Conservation (phyloP, 2,329 filamentous ascomycete species). For the Colletotrichum navitas region DNA sequence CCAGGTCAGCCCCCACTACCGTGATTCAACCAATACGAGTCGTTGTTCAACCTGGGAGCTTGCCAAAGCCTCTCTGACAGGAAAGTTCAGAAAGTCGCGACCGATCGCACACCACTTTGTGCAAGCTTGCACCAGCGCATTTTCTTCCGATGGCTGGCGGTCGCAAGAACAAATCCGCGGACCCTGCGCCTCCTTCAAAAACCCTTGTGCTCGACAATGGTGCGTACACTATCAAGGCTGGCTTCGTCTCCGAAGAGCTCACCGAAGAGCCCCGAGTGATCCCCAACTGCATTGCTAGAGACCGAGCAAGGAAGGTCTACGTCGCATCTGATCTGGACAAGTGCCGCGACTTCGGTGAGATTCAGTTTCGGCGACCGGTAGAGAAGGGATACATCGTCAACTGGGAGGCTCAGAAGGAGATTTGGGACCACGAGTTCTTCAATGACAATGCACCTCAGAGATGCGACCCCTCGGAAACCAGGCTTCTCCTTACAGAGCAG, state of each 20-base stretch:
- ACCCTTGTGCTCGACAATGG: slow-evolving; percentile 96
- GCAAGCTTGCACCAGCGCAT: slow-evolving; percentile 1
- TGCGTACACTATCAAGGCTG: slow-evolving; percentile 90
- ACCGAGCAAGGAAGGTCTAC: slow-evolving; percentile 82
- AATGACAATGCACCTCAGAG: slow-evolving; percentile 73
- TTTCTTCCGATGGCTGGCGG: slow-evolving; percentile 56
- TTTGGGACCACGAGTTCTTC: slow-evolving; percentile 93
- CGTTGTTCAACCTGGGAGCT: background rate
- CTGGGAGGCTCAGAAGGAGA: slow-evolving; percentile 95
- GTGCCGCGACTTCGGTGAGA: slow-evolving; percentile 90
- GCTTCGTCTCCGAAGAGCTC: slow-evolving; percentile 70
- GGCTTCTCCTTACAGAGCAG: slow-evolving; percentile 86
- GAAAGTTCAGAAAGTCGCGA: background rate
- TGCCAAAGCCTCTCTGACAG: background rate
- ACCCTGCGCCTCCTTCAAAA: slow-evolving; percentile 66
- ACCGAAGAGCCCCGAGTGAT: slow-evolving; percentile 75
- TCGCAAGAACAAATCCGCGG: slow-evolving; percentile 66
- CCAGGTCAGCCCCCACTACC: background rate
- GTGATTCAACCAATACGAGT: background rate
- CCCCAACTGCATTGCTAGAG: slow-evolving; percentile 90
- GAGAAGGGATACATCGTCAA: slow-evolving; percentile 96
- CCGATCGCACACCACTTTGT: background rate
- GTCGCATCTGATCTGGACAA: slow-evolving; percentile 82
- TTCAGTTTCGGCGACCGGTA: slow-evolving; percentile 87
- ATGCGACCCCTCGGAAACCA: slow-evolving; percentile 85